Percentiles rank a stretch among this genome's conserved stretches.
Conservation (phyloP, 164 flowering plant species). For the Annona squamosa region DNA sequence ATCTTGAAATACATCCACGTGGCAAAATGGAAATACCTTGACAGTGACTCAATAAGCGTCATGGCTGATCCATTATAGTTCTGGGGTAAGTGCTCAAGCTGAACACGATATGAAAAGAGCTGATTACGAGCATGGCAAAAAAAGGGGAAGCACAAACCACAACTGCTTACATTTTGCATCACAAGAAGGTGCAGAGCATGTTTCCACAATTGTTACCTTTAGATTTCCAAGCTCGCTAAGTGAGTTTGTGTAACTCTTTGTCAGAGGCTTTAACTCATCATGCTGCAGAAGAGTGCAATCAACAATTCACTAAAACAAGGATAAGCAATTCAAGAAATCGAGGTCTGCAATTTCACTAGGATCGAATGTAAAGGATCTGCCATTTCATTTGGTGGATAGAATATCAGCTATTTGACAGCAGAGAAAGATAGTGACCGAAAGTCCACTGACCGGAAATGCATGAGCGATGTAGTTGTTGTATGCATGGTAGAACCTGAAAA, state of each 20-base stretch:
- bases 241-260: conserved; percentile 76
- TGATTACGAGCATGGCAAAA: not conserved
- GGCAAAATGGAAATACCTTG: conserved; percentile 50
- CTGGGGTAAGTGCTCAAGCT: conserved; percentile 90
- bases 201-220: conserved; percentile 37
- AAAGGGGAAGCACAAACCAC: not conserved
- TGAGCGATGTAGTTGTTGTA: conserved; percentile 85
- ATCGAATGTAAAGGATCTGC: not conserved
- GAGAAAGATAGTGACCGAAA: not conserved
- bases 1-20: not conserved
- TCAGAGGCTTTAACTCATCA: conserved; percentile 92
- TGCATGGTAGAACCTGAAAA: conserved; percentile 97
- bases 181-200: not conserved
- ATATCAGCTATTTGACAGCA: not conserved
- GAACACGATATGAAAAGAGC: conserved; percentile 17
- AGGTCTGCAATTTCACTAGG: not conserved
- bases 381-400: not conserved
- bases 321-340: not conserved
- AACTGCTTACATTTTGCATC: not conserved
- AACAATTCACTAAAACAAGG: not conserved
- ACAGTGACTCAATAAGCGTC: conserved; percentile 86
- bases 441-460: conserved; percentile 89
- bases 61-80: conserved; percentile 88
- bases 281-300: conserved; percentile 44
- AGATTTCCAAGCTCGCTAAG: conserved; percentile 96